Base-by-base conservation (phyloP, 1,284 basidiomycete species). In the Ganoderma leucocontextum region DNA sequence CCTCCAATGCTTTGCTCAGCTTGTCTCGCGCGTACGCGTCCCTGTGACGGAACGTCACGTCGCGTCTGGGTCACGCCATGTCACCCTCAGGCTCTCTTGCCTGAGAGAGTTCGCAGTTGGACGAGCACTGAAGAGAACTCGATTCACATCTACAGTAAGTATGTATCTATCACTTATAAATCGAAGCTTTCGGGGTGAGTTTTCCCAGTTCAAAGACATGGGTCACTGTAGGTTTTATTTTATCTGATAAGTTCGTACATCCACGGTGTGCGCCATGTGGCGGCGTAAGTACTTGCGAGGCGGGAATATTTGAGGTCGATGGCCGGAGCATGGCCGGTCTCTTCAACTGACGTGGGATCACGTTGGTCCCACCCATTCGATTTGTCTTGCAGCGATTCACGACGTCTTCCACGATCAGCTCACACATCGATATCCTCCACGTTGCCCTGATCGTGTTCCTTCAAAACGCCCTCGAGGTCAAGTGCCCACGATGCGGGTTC, bases 401-500 rank as follows among this genome's bases (percentile, higher is more conserved):
- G 44, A 62, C 63, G 61, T 62, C 60, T 62, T 47, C 66, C 69
- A 64, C 68, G 66, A 70, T 72, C 62, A 60, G 52, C 66, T 25
- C 29, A 44, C 58, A 35, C 70, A 71, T 68, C 67, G 67, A 68
- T 68, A 60, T 53, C 64, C 41, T 35, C 29, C 68, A 70, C 66
- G 68, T 70, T 67, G 60, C 38, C 57, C 36, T 41, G 57, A 38
- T 41, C 35, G 17, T 39, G n/a, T 9, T n/a, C 36, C n/a, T 59
- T 38, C n/a, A 59, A 39, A 59, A 59, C 35, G 38, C n/a, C 36
- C 35, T 22, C 38, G 58, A 59, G 58, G 55, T 36, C 55, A 36
- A 57, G 35, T 57, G 17, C 67, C 66, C 68, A 70, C 78, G 67
- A 83, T 83, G 82, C 77, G 82, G 79, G 73, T 81, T 62, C 73